phyloP scores from a whole-genome alignment of 495 filamentous ascomycete species.

The Daldinia loculata region DNA sequence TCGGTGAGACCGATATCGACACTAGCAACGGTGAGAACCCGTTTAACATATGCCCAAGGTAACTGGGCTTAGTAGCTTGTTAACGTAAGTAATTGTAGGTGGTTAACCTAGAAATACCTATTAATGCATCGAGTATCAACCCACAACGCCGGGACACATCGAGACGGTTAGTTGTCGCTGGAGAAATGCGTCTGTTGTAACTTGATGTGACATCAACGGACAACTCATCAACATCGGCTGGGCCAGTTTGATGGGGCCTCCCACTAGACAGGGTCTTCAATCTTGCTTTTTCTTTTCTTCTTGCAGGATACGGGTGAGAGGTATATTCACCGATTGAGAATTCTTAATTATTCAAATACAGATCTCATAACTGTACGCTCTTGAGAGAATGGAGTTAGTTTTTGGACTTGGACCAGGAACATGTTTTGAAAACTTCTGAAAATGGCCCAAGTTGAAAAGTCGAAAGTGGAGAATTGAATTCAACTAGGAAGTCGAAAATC shows the following conservation, averaged over 20 bases:
- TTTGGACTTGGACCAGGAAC: conserved; percentile 20
- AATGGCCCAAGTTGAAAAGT: conserved; percentile 7
- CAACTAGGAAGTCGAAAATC: not conserved
- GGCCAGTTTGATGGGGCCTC: not conserved
- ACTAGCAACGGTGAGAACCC: conserved; percentile 30
- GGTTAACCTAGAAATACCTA: conserved; percentile 8
- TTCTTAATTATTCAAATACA: not conserved
- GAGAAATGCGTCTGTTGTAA: not conserved
- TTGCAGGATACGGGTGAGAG: not conserved
- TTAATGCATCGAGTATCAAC: not conserved
- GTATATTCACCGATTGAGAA: not conserved
- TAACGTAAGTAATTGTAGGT: conserved; percentile 1
- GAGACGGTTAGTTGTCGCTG: conserved; percentile 6
- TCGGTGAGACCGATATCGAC: conserved; percentile 8
- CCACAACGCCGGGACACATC: conserved; percentile 13
- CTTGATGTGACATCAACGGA: conserved; percentile 23
- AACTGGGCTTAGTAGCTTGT: conserved; percentile 6
- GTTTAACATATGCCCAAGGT: not conserved
- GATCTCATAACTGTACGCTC: not conserved
- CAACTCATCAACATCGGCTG: not conserved
- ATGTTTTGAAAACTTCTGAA: not conserved
- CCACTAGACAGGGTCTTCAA: not conserved
- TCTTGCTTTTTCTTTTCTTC: conserved; percentile 18
- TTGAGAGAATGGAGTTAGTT: conserved; percentile 8
- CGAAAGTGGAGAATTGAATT: conserved; percentile 17